A percentile compares a stretch with the other conserved stretches of the same genome.
Evolutionary conservation across 1,139 yeast genomes (phyloP).

Genomic region (Lipomyces yarrowii): DNA sequence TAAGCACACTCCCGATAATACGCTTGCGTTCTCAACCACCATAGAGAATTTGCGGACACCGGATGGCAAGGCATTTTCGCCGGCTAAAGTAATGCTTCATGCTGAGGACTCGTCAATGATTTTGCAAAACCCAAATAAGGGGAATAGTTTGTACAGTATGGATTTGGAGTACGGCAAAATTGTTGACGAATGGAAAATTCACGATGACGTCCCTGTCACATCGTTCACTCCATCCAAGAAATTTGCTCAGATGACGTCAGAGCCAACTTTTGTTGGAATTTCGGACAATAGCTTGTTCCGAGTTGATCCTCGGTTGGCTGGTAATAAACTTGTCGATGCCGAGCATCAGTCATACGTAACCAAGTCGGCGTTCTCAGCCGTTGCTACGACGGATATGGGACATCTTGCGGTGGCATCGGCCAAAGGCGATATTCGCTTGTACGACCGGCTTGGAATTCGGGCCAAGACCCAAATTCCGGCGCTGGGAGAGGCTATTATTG

Average conservation of each 20-base stretch:
- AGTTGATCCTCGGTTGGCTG: conserved; percentile 74
- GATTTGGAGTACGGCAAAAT: conserved; percentile 78
- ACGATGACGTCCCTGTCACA: conserved; percentile 49
- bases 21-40: conserved; percentile 64
- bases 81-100: conserved; percentile 71
- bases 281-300: conserved; percentile 66
- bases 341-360: conserved; percentile 58
- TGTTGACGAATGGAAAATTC: conserved; percentile 77
- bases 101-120: conserved; percentile 70
- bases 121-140: conserved; percentile 55
- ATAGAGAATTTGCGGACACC: conserved; percentile 61
- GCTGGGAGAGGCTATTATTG: conserved; percentile 70
- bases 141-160: conserved; percentile 62
- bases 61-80: conserved; percentile 58
- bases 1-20: conserved; percentile 55
- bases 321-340: conserved; percentile 58
- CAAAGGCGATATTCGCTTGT: conserved; percentile 75
- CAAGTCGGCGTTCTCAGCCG: conserved; percentile 58
- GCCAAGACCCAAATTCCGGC: conserved; percentile 84
- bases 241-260: conserved; percentile 71
- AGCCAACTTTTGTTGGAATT: conserved; percentile 72
- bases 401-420: conserved; percentile 73
- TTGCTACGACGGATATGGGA: conserved; percentile 75
- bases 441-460: conserved; percentile 66
- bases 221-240: conserved; percentile 70